Percentiles rank a stretch among this genome's conserved stretches.
These are phyloP conservation scores for Monilinia aucupariae DNA, from an alignment of 2,329 filamentous ascomycete genomes.

Conservation along the genomic window DNA sequence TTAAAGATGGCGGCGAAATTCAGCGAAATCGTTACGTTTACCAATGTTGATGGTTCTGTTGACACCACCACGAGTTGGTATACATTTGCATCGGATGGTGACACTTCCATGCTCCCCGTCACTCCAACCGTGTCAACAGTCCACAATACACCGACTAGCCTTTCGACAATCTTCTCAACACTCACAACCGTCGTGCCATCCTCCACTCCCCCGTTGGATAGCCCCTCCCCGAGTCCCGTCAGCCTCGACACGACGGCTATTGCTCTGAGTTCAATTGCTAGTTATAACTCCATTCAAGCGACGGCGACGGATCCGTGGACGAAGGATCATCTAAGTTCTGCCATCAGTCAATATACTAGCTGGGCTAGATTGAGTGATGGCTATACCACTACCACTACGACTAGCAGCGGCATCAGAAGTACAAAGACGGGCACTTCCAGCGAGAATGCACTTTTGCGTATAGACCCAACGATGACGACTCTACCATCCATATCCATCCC, in stretches of 20 bases:
- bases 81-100: background rate
- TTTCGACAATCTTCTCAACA: background rate
- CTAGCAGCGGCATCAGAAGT: background rate
- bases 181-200: background rate
- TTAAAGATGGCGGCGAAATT: background rate
- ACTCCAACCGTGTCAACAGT: background rate
- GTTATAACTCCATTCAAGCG: background rate
- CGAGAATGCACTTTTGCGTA: background rate
- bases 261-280: background rate
- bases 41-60: background rate
- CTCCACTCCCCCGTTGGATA: background rate
- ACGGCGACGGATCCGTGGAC: background rate
- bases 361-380: background rate
- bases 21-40: background rate
- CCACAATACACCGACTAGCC: background rate
- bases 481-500: no score
- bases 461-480: background rate
- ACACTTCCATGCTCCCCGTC: background rate
- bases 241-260: fast-evolving
- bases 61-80: background rate
- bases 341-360: background rate
- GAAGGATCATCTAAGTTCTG: background rate
- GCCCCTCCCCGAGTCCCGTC: background rate
- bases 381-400: background rate
- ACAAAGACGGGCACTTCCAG: background rate